Percentiles rank a stretch among this genome's conserved stretches.
phyloP scores from a whole-genome alignment of 257 asterid species.

The Salvia hispanica region DNA sequence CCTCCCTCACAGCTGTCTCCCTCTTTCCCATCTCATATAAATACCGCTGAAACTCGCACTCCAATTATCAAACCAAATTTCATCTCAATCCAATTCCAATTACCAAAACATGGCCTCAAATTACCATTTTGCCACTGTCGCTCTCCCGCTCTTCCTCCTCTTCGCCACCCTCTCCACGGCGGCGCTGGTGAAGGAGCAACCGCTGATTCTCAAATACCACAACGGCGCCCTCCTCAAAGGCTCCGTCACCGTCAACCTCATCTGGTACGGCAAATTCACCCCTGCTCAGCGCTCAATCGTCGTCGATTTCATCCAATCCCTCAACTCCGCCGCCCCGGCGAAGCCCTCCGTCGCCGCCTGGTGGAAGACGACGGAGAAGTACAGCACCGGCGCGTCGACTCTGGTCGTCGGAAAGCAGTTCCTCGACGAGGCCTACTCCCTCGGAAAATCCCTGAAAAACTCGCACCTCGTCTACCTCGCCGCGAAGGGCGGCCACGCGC shows the following conservation, averaged over 20 bases:
- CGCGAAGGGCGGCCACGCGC: constrained; percentile 51
- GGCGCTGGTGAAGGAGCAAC: constrained; percentile 58
- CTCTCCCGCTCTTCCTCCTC: constrained; percentile 31
- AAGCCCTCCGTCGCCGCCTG: constrained; percentile 58
- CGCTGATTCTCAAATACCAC: constrained; percentile 59
- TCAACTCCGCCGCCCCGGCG: constrained; percentile 35
- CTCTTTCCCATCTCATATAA: constrained; percentile 37
- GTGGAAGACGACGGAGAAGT: constrained; percentile 70
- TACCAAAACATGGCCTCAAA: constrained; percentile 32
- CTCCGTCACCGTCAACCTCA: constrained; percentile 52
- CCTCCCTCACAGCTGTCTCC: constrained; percentile 46
- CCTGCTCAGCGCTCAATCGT: constrained; percentile 59
- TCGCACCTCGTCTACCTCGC: constrained; percentile 56
- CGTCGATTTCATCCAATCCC: constrained; percentile 65
- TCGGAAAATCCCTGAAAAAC: constrained; percentile 55
- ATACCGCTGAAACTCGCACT: constrained; percentile 13
- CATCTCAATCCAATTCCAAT: not conserved
- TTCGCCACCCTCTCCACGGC: constrained; percentile 44
- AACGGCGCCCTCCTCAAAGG: constrained; percentile 64
- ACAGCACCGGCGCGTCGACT: constrained; percentile 45
- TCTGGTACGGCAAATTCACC: constrained; percentile 72
- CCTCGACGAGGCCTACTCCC: constrained; percentile 53
- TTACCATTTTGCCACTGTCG: constrained; percentile 37
- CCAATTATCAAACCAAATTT: not conserved
- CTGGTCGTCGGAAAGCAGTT: constrained; percentile 59